Evolutionary conservation across 1,284 basidiomycete species (phyloP).

Genomic region (Rhizoctonia solani): DNA sequence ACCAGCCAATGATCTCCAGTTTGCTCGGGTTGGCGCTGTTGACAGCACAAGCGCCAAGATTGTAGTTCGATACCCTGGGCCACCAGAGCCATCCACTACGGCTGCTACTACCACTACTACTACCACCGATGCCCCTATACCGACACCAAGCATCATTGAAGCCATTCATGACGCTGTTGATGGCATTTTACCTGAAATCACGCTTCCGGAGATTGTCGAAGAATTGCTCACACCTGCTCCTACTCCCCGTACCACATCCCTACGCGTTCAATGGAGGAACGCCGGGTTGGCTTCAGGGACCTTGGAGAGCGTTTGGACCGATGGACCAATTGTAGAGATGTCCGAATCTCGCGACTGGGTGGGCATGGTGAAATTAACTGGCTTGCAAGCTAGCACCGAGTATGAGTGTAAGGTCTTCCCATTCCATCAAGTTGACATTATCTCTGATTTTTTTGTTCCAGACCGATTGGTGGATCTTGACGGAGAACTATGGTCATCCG

Average conservation of each 20-base stretch:
- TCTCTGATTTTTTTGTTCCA: neutral
- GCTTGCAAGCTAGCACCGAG: constrained; percentile 68
- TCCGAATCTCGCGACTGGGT: constrained; percentile 65
- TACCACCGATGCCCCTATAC: neutral
- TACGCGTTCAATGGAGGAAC: constrained; percentile 38
- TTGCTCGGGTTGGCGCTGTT: constrained; percentile 69
- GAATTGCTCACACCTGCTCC: constrained; percentile 21
- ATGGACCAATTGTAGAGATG: constrained; percentile 57
- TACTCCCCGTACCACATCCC: constrained; percentile 26
- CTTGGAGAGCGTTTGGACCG: constrained; percentile 51
- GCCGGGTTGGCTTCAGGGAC: neutral
- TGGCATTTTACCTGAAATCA: constrained; percentile 26
- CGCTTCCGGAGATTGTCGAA: constrained; percentile 23
- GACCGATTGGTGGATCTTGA: constrained; percentile 30
- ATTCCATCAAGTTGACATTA: constrained; percentile 30
- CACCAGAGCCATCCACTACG: constrained; percentile 9
- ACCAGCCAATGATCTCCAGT: constrained; percentile 58
- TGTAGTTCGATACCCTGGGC: constrained; percentile 59
- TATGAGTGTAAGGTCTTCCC: constrained; percentile 66
- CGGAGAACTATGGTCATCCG: neutral
- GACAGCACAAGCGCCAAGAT: constrained; percentile 66
- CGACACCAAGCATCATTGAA: constrained; percentile 21
- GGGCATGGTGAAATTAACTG: constrained; percentile 57
- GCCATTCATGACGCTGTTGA: constrained; percentile 25
- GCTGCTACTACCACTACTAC: neutral